Percentiles rank a stretch among this genome's conserved stretches.
Conservation (phyloP, 1,284 basidiomycete genomes). For the Megacollybia platyphylla region DNA sequence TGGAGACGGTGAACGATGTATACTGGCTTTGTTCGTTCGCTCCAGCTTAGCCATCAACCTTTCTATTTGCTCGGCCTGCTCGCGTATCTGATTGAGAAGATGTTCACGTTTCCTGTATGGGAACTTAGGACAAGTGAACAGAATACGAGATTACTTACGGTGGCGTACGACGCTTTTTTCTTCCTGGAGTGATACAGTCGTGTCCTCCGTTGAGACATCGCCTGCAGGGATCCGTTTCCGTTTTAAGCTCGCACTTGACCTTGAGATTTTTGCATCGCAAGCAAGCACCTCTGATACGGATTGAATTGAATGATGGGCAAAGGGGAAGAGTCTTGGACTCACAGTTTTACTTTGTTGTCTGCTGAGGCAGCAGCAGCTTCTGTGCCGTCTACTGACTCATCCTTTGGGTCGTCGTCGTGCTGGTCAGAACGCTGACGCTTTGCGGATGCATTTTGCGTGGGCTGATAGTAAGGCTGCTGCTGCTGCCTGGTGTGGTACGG, state of each 20-base stretch:
- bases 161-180: slow-evolving; percentile 62
- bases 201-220: slow-evolving; percentile 54
- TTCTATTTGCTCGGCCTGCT: slow-evolving; percentile 58
- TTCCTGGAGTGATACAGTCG: slow-evolving; percentile 64
- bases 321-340: neutral
- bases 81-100: slow-evolving; percentile 57
- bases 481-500: neutral
- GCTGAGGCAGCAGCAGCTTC: neutral
- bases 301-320: neutral
- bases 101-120: slow-evolving; percentile 59
- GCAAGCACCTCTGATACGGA: slow-evolving; percentile 32
- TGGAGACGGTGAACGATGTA: slow-evolving; percentile 11
- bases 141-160: slow-evolving; percentile 34
- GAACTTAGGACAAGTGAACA: slow-evolving; percentile 4
- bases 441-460: neutral
- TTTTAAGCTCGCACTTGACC: slow-evolving; percentile 62
- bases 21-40: slow-evolving; percentile 12
- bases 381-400: neutral
- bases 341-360: neutral
- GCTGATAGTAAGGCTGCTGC: neutral
- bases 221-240: slow-evolving; percentile 56
- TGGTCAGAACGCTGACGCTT: neutral
- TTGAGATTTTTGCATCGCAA: slow-evolving; percentile 65
- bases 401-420: neutral
- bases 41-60: slow-evolving; percentile 57